Evolutionary conservation across 2,329 filamentous ascomycete genomes (phyloP), one percentile per base, ranked within the genome.

Genomic region (Fragosphaeria purpurea): DNA sequence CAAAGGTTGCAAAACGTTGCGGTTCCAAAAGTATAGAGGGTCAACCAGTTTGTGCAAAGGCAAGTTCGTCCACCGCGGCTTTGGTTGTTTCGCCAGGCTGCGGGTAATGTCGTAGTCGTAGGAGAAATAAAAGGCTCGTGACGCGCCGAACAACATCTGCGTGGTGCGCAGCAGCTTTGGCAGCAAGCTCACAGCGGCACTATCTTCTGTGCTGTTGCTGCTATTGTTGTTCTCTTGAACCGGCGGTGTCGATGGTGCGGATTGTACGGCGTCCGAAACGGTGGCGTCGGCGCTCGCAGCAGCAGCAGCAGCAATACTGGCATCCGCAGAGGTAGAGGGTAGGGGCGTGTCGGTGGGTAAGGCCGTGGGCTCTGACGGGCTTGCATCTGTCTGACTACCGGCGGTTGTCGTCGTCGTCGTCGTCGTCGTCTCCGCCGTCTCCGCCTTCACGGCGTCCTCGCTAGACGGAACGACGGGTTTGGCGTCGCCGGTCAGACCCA

Each of bases 71-170:
- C 65, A 64, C 54, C 77, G 64, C 50, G 57, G 49, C 42, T 57
- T 56, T 4, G 60, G 62, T 31, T 62, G 63, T 50, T 63, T 71
- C 3, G 68, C 66, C 50, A 81, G 60, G 55, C 77, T 82, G 50
- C 84, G 79, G 1, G 93, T 97, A 47, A 98, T 79, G 63, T 98
- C 90, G 63, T 91, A 78, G 57, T 98, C 93, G 64, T 98, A 96
- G 0, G 90, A 90, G 65, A 91, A 98, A 71, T 85, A 97, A 66
- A 96, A 97, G 64, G 88, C 96, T 55, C 78, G 77, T 0, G 85
- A 89, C 4, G 82, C 77, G 1, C 86, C 83, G 62, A 96, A 91
- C 53, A 95, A 79, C 50, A 97, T 79, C 61, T 87, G 87, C 2
- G 88, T 83, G 35, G 87, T 94, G 41, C 85, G 79, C 41, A 98